Evolutionary conservation across 345 rosid genomes (phyloP).

Genomic region (Dipteronia dyeriana): DNA sequence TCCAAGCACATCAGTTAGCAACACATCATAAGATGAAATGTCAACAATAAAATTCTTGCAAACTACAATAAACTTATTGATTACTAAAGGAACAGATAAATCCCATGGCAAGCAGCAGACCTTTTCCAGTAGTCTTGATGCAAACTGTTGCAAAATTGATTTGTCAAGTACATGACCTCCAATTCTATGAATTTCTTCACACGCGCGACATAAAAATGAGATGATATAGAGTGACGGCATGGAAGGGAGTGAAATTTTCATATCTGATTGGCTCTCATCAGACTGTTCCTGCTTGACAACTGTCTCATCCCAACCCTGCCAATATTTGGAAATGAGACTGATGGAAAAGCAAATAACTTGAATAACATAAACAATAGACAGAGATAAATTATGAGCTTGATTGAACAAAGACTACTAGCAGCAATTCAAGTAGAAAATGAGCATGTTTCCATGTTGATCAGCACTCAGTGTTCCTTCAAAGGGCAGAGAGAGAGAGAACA

Average conservation of each 20-base stretch:
- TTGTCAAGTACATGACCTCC: constrained; percentile 98
- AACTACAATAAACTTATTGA: background rate
- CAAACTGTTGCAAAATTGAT: constrained; percentile 77
- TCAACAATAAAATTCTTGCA: background rate
- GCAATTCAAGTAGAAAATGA: background rate
- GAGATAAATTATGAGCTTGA: constrained; percentile 1
- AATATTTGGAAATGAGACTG: constrained; percentile 28
- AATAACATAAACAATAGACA: constrained; percentile 9
- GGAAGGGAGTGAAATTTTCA: constrained; percentile 91
- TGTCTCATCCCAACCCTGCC: constrained; percentile 98
- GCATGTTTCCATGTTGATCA: background rate
- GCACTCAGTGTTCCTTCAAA: background rate
- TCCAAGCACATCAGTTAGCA: background rate
- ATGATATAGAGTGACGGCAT: constrained; percentile 91
- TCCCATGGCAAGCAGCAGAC: constrained; percentile 33
- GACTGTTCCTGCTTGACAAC: constrained; percentile 78
- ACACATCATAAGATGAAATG: background rate
- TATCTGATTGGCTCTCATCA: constrained; percentile 67
- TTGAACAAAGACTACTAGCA: background rate
- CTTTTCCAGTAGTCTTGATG: constrained; percentile 74
- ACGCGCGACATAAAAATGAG: constrained; percentile 88
- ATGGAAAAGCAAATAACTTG: background rate
- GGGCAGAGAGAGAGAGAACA: no score
- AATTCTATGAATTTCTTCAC: constrained; percentile 95
- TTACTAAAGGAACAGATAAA: background rate